These are phyloP conservation scores for Rosa hybrid DNA, from an alignment of 331 rosid species.

Conservation along the genomic window DNA sequence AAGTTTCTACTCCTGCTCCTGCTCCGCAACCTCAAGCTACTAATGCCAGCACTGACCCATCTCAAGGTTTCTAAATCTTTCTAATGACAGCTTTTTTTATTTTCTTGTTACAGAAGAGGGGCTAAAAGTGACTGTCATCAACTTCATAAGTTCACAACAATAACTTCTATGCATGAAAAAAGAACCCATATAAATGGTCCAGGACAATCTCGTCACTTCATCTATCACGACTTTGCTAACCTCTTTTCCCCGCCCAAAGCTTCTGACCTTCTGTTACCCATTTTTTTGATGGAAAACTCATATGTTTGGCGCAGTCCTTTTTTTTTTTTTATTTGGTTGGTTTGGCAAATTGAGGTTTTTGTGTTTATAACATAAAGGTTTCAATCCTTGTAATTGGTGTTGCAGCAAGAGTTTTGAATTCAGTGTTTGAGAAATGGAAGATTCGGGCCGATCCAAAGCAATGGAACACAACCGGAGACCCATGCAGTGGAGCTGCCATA, in stretches of 20 bases:
- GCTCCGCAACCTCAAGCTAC: neutral
- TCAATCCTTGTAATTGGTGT: neutral
- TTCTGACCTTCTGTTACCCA: neutral
- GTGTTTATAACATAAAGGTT: neutral
- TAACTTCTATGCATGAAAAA: neutral
- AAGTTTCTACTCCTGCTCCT: neutral
- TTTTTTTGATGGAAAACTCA: neutral
- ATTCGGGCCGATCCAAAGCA: slow-evolving; percentile 8
- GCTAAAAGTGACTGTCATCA: neutral
- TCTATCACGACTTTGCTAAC: neutral
- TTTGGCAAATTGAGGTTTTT: neutral
- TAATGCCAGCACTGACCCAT: neutral
- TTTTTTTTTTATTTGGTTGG: too few species aligned
- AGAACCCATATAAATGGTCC: neutral
- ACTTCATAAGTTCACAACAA: neutral
- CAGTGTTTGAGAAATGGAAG: slow-evolving; percentile 52
- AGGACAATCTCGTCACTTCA: neutral
- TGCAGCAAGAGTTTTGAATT: slow-evolving; percentile 49
- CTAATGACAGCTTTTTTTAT: neutral
- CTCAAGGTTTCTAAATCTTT: neutral
- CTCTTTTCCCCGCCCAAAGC: neutral
- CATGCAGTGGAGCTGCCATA: slow-evolving; percentile 54
- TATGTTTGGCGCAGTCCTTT: neutral
- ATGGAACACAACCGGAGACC: slow-evolving; percentile 60
- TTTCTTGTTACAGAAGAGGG: neutral